phyloP scores from a whole-genome alignment of 2,329 filamentous ascomycete species.

The Fusarium brevicatenulatum region DNA sequence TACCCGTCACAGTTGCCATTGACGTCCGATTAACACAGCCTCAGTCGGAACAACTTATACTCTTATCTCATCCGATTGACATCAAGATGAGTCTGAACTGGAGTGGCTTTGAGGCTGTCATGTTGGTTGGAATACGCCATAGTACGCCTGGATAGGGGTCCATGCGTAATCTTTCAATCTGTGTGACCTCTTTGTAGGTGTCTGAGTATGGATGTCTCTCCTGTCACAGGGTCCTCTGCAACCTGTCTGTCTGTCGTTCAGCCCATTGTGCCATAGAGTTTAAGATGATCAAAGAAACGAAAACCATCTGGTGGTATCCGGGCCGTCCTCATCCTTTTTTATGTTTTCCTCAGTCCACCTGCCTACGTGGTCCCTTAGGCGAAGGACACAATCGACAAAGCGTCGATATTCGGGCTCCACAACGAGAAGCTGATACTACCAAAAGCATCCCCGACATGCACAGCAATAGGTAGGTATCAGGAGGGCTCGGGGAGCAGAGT shows the following conservation, averaged over 20 bases:
- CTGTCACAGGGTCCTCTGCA: conserved; percentile 1
- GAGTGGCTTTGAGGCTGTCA: conserved; percentile 18
- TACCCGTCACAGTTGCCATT: neutral
- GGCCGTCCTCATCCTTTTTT: conserved; percentile 7
- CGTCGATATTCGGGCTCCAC: conserved; percentile 28
- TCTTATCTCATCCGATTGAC: neutral
- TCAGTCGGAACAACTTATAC: neutral
- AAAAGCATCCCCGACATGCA: neutral
- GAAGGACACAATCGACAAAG: conserved; percentile 22
- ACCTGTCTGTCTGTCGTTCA: neutral
- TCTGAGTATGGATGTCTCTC: conserved; percentile 7
- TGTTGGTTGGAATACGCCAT: conserved; percentile 8
- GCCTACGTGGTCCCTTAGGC: conserved; percentile 30
- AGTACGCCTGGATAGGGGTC: neutral
- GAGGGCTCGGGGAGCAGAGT: conserved; percentile 6
- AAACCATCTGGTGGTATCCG: conserved; percentile 4
- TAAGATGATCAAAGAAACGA: neutral
- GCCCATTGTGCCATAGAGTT: neutral
- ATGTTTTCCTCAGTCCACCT: conserved; percentile 30
- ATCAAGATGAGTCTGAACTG: conserved; percentile 4
- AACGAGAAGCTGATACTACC: neutral
- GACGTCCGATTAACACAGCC: conserved; percentile 12
- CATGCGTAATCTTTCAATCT: conserved; percentile 9
- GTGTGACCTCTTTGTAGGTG: neutral
- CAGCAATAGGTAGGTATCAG: neutral